Evolutionary conservation across 177 flowering plant species (phyloP), one percentile per base, ranked within the genome.

Genomic region (Viscum album): DNA sequence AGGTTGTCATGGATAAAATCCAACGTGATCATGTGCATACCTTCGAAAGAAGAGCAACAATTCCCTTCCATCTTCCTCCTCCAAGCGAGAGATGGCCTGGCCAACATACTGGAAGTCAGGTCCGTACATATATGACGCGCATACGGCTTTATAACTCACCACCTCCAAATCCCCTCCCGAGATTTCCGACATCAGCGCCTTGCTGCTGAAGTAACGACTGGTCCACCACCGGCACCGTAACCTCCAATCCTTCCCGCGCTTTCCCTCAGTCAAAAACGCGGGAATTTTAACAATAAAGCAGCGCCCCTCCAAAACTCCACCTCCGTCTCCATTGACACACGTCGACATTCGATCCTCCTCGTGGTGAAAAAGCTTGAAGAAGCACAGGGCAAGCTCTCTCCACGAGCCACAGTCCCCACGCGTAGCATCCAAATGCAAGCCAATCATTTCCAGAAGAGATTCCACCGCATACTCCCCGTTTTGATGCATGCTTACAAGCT

Each of bases 351-450:
- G 73, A 77, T 85, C 96, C 52, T 81, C 94, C 43, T 84, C 89
- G 68, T 30, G 64, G 21, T 68, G 80, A 71, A 78, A 75, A 66
- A 90, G 79, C 58, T 79, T 75, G 24, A 83, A 73, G 63, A 90
- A 79, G 73, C 96, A 88, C 33, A 76, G 62, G 35, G 96, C 89
- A 66, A 89, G 81, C 72, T 85, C 86, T 73, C 72, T 78, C 97
- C 97, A 93, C 43, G 72, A 78, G 33, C 47, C 70, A 62, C n/a
- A 65, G 32, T 81, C 72, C 50, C 84, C 85, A 77, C 60, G 70
- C 30, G 86, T 79, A 67, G 89, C 92, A 77, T 93, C 97, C 62
- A 90, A 72, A 81, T 90, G 96, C 79, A 83, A 78, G 68, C 89
- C 87, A 75, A 87, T 85, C 94, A 88, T 88, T 80, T 86, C 92